A percentile compares a stretch with the other conserved stretches of the same genome.
Evolutionary conservation across 768 basidiomycete genomes (phyloP).

Genomic region (Boletus fagicola): DNA sequence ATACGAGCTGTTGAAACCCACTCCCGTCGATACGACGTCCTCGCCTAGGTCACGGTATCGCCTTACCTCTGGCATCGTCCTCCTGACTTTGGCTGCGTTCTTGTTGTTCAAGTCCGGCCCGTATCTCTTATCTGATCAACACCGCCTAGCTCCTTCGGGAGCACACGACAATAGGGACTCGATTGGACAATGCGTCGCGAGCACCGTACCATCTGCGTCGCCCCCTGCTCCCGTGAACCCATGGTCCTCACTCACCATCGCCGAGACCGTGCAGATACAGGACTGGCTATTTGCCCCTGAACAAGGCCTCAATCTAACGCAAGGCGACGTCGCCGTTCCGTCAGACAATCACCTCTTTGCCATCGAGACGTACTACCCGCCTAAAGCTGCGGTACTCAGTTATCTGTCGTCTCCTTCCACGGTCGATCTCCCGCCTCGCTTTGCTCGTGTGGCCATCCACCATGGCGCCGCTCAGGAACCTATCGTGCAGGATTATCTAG

Average conservation of each 20-base stretch:
- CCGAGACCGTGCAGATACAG: constrained; percentile 43
- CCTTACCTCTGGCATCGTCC: constrained; percentile 10
- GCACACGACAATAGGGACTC: constrained; percentile 1
- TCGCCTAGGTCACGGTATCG: constrained; percentile 12
- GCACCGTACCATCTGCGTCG: constrained; percentile 31
- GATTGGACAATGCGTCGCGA: constrained; percentile 36
- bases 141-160: neutral
- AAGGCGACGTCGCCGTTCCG: constrained; percentile 25
- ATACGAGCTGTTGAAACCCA: constrained; percentile 19
- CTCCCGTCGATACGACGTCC: neutral
- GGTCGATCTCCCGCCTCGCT: constrained; percentile 34
- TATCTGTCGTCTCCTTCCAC: constrained; percentile 41
- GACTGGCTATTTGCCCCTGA: constrained; percentile 45
- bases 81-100: constrained; percentile 14
- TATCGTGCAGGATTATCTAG: constrained; percentile 51
- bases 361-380: constrained; percentile 50
- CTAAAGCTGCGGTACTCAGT: constrained; percentile 45
- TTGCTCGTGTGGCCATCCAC: constrained; percentile 51
- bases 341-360: constrained; percentile 52
- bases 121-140: constrained; percentile 3
- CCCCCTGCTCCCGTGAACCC: constrained; percentile 47
- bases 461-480: constrained; percentile 44
- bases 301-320: constrained; percentile 49
- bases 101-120: constrained; percentile 8
- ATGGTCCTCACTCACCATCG: constrained; percentile 49